Evolutionary conservation across 345 rosid species (phyloP).

Genomic region (Garcia nutans): DNA sequence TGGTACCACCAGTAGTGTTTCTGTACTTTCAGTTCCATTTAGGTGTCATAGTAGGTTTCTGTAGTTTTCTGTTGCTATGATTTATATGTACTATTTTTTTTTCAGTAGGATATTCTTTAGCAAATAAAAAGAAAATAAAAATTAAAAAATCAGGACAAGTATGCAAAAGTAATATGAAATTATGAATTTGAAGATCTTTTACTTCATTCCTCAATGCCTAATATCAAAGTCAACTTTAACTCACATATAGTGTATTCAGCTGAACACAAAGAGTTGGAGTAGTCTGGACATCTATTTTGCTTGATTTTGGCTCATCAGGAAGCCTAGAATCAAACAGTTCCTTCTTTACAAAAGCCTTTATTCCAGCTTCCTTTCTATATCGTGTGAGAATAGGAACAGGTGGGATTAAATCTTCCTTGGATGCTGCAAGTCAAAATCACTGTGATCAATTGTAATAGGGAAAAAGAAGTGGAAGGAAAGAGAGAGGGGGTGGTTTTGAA

Average conservation of each 20-base stretch:
- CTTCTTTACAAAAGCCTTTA: conserved; percentile 93
- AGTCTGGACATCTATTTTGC: conserved; percentile 55
- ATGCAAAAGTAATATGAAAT: background rate
- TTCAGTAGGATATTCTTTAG: background rate
- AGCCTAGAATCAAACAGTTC: conserved; percentile 79
- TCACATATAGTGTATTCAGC: conserved; percentile 85
- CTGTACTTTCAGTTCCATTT: background rate
- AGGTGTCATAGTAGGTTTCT: background rate
- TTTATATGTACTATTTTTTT: no score
- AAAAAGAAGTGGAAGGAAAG: background rate
- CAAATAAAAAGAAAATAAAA: background rate
- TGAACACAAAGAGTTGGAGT: conserved; percentile 81
- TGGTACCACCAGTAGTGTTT: background rate
- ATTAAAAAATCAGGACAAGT: background rate
- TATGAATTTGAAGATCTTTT: background rate
- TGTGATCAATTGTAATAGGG: background rate
- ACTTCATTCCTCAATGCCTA: background rate
- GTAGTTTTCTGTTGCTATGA: background rate
- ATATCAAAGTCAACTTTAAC: conserved; percentile 28
- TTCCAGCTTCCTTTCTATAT: conserved; percentile 79
- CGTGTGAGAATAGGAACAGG: conserved; percentile 94
- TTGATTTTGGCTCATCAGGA: conserved; percentile 70
- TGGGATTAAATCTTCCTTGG: conserved; percentile 89
- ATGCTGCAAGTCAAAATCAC: conserved; percentile 50
- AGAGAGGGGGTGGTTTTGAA: background rate